A percentile compares a stretch with the other conserved stretches of the same genome.
Evolutionary conservation across 2,329 filamentous ascomycete genomes (phyloP).

Genomic region (Diaporthe vaccinii): DNA sequence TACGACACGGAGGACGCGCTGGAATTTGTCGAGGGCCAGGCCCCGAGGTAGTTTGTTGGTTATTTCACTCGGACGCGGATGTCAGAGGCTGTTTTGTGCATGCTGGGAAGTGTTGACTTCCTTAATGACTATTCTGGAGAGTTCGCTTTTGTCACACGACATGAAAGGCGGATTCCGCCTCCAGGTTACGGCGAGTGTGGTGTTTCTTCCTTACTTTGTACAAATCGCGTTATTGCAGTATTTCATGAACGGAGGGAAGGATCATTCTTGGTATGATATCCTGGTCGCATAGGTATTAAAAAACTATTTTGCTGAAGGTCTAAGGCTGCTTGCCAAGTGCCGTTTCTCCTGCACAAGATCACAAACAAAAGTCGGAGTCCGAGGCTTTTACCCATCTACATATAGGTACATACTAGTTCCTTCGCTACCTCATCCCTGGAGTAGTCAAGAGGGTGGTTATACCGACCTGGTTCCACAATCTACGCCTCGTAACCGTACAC

Average conservation of each 20-base stretch:
- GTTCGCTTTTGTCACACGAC: constrained; percentile 32
- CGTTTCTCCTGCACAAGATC: background rate
- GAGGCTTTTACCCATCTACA: background rate
- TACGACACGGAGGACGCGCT: constrained; percentile 89
- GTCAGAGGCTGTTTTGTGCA: background rate
- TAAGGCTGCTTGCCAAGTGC: background rate
- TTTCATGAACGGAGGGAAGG: constrained; percentile 3
- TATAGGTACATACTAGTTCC: background rate
- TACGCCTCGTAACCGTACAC: no score
- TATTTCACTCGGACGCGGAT: no score
- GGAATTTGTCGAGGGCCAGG: constrained; percentile 92
- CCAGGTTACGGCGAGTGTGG: constrained; percentile 22
- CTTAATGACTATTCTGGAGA: constrained; percentile 9
- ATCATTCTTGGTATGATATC: constrained; percentile 26
- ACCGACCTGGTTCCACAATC: background rate
- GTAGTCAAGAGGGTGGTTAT: background rate
- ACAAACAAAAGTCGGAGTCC: background rate
- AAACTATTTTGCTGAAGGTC: constrained; percentile 1
- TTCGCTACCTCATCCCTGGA: background rate
- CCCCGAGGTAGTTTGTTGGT: constrained; percentile 48
- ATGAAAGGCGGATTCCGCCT: constrained; percentile 8
- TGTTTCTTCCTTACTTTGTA: constrained; percentile 29
- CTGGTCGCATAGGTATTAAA: constrained; percentile 24
- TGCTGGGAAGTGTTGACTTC: background rate
- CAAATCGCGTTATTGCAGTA: constrained; percentile 5